Percentiles rank a stretch among this genome's conserved stretches.
These are phyloP conservation scores for Sphagnum contortum DNA, from an alignment of 225 moss, liverwort and hornwort species.

Conservation along the genomic window DNA sequence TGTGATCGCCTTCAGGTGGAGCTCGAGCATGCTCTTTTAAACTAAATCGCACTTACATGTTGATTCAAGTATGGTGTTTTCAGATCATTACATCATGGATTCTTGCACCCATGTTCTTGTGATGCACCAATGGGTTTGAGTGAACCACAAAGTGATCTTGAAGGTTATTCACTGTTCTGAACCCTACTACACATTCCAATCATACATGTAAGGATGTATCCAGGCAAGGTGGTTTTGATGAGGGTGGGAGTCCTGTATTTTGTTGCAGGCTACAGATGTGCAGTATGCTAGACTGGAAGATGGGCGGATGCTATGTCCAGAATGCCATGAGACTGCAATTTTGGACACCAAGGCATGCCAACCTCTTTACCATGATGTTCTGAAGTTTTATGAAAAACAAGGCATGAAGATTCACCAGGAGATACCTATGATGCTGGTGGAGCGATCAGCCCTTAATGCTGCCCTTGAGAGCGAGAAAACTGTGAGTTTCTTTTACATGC, in stretches of 20 bases:
- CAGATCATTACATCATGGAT: too few species aligned
- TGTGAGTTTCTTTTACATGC: slow-evolving; percentile 16
- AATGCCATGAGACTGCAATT: slow-evolving; percentile 33
- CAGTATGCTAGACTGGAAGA: slow-evolving; percentile 20
- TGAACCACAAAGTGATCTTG: too few species aligned
- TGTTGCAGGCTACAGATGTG: slow-evolving; percentile 20
- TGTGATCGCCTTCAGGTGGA: slow-evolving; percentile 67
- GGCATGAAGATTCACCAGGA: slow-evolving; percentile 47
- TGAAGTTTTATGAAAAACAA: slow-evolving; percentile 35
- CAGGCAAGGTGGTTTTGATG: too few species aligned
- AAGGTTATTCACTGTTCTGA: too few species aligned
- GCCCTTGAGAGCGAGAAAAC: slow-evolving; percentile 45
- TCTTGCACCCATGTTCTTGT: too few species aligned
- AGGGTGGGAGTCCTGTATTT: too few species aligned
- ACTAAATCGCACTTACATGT: too few species aligned
- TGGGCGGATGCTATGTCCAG: slow-evolving; percentile 41
- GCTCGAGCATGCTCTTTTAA: too few species aligned
- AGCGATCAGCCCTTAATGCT: slow-evolving; percentile 38
- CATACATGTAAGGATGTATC: too few species aligned
- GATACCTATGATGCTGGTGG: slow-evolving; percentile 52
- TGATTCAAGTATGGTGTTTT: not conserved
- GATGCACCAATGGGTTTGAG: too few species aligned
- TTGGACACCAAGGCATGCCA: slow-evolving; percentile 37
- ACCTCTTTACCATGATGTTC: slow-evolving; percentile 30
- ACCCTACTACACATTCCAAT: too few species aligned